Conservation (phyloP, 805 yeast genomes). For the Teunomyces barrocoloradensis region DNA sequence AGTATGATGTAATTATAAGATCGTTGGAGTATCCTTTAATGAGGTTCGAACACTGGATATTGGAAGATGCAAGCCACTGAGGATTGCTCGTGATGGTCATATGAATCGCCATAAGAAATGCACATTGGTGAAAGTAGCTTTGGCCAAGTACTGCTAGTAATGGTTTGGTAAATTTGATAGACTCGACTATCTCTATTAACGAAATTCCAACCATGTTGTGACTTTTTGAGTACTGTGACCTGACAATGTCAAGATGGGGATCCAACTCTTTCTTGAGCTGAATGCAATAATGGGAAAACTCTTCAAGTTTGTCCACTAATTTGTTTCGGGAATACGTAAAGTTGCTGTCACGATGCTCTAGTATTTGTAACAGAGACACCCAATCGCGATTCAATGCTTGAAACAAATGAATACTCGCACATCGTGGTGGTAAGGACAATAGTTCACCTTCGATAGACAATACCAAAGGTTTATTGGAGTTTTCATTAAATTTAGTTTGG, state of each 20-base stretch:
- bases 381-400: slow-evolving; percentile 22
- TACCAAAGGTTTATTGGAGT: slow-evolving; percentile 29
- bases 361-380: slow-evolving; percentile 13
- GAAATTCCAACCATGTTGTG: slow-evolving; percentile 14
- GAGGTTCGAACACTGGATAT: slow-evolving; percentile 18
- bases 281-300: slow-evolving; percentile 22
- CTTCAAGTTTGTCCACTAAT: slow-evolving; percentile 21
- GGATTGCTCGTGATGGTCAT: slow-evolving; percentile 6
- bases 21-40: slow-evolving; percentile 24
- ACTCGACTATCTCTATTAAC: slow-evolving; percentile 12
- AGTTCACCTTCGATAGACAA: slow-evolving; percentile 33
- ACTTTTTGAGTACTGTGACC: slow-evolving; percentile 20
- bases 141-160: slow-evolving; percentile 8
- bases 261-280: slow-evolving; percentile 10
- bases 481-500: slow-evolving; percentile 30
- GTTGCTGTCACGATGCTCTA: slow-evolving; percentile 23
- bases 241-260: slow-evolving; percentile 17
- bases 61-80: slow-evolving; percentile 5
- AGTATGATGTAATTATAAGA: slow-evolving; percentile 20
- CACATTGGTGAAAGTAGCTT: slow-evolving; percentile 27
- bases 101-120: slow-evolving; percentile 28
- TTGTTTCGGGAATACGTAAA: slow-evolving; percentile 14
- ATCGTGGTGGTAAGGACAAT: slow-evolving; percentile 22
- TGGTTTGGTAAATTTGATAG: slow-evolving; percentile 13
- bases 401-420: slow-evolving; percentile 30